Base-by-base conservation (phyloP, 1,284 basidiomycete species). In the Ganoderma leucocontextum region DNA sequence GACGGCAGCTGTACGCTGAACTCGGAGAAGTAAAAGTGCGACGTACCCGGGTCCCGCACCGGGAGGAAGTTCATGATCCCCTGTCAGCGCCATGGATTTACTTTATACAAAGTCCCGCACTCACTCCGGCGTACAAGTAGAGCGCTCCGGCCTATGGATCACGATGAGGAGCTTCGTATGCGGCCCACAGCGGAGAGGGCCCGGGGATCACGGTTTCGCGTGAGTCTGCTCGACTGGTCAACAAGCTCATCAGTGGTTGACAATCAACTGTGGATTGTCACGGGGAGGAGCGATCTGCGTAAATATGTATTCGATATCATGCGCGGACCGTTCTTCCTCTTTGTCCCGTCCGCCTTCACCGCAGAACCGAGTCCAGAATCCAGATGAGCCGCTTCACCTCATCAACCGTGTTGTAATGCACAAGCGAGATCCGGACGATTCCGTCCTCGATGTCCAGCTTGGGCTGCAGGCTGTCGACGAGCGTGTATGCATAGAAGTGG, bases 361-460 rank as follows among this genome's bases (percentile, higher is more conserved):
- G 78, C 25, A 84, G 73, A 12, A 82, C 80, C 69, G 86, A 86
- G 69, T 87, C 84, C 69, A 93, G 76, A 47, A 89, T 78, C 0
- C 78, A 77, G 60, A 91, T 83, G 73, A 93, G 87, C 74, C 72
- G 80, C 64, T 86, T 77, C 0, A 92, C 91, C 75, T 94, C 92
- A 60, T 88, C 84, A 1, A 89, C 81, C 0, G 92, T 93, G 77
- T 94, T 94, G 76, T 94, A 94, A 74, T 95, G 93, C 22, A 94
- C 91, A n/a, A 95, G 79, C 4, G 91, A 93, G 68, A 94, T 87
- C 10, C 93, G 86, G 41, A 94, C 89, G 2, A 93, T 88, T 0
- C 89, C 92, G 72, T 94, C 92, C 1, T 85, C 82, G 2, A 83
- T 75, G 71, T 91, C 87, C 53, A 91, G 70, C 70, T 85, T 87